phyloP scores from a whole-genome alignment of 148 eudicot genomes.

The Cornus controversa region DNA sequence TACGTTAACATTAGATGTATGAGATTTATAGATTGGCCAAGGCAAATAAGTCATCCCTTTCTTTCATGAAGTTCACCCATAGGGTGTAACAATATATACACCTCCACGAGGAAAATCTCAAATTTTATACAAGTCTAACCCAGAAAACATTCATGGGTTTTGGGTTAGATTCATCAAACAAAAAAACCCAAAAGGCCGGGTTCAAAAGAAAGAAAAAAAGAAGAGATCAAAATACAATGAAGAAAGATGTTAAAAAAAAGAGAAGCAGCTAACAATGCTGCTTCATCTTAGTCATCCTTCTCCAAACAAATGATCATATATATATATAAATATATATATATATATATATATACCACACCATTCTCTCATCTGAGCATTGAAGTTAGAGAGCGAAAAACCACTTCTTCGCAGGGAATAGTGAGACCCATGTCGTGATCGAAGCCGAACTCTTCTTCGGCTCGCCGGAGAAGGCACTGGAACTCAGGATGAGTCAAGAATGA shows the following conservation, averaged over 20 bases:
- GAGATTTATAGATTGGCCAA: background rate
- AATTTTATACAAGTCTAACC: conserved; percentile 28
- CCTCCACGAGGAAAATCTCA: conserved; percentile 32
- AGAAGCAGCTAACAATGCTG: conserved; percentile 3
- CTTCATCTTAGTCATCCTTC: conserved; percentile 27
- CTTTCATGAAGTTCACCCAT: background rate
- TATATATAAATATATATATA: too few species aligned
- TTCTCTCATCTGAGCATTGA: conserved; percentile 59
- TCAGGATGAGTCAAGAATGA: conserved; percentile 67
- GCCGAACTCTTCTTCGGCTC: conserved; percentile 87
- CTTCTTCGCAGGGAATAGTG: conserved; percentile 89
- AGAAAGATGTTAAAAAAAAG: conserved; percentile 28
- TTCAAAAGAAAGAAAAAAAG: background rate
- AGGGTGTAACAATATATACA: conserved; percentile 30
- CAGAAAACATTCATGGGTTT: conserved; percentile 18
- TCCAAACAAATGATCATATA: conserved; percentile 4
- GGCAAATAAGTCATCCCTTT: background rate
- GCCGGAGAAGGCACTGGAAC: conserved; percentile 66
- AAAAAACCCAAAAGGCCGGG: background rate
- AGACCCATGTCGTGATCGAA: conserved; percentile 83
- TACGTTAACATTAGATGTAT: too few species aligned
- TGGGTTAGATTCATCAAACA: conserved; percentile 18
- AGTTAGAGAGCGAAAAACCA: conserved; percentile 62
- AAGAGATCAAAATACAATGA: background rate
- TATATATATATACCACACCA: too few species aligned